Evolutionary conservation across 495 filamentous ascomycete species (phyloP).

Genomic region (Hypoxylon lienhwacheense): DNA sequence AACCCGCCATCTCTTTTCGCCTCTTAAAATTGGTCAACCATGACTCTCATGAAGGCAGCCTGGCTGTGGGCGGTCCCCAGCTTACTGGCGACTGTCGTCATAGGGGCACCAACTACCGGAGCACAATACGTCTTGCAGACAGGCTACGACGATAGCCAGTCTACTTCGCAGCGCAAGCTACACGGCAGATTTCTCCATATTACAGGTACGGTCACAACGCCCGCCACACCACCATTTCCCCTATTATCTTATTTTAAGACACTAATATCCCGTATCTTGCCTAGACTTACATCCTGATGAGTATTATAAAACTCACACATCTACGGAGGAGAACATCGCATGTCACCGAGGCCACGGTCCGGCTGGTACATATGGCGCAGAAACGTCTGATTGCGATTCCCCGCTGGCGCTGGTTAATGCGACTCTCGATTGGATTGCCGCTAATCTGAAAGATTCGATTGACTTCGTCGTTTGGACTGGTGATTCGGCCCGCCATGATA

Average conservation of each 20-base stretch:
- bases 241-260: conserved; percentile 3
- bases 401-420: conserved; percentile 79
- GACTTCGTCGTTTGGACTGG: conserved; percentile 99
- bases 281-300: conserved; percentile 88
- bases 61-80: conserved; percentile 32
- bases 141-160: conserved; percentile 21
- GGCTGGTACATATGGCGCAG: conserved; percentile 79
- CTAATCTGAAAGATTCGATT: conserved; percentile 76
- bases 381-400: conserved; percentile 85
- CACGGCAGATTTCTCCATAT: conserved; percentile 91
- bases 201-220: conserved; percentile 64
- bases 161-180: conserved; percentile 51
- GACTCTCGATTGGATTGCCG: conserved; percentile 90
- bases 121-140: conserved; percentile 35
- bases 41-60: conserved; percentile 23
- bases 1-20: not conserved
- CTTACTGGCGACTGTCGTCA: conserved; percentile 34
- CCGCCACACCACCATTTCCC: conserved; percentile 15
- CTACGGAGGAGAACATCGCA: conserved; percentile 63
- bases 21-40: conserved; percentile 26
- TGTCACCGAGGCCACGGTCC: conserved; percentile 80
- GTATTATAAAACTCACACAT: conserved; percentile 77
- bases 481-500: conserved; percentile 93
- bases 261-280: conserved; percentile 17
- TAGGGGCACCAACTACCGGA: conserved; percentile 35